A percentile compares a stretch with the other conserved stretches of the same genome.
Evolutionary conservation across 108 stramenopile genomes (phyloP).

Genomic region (Cafeteria roenbergensis): DNA sequence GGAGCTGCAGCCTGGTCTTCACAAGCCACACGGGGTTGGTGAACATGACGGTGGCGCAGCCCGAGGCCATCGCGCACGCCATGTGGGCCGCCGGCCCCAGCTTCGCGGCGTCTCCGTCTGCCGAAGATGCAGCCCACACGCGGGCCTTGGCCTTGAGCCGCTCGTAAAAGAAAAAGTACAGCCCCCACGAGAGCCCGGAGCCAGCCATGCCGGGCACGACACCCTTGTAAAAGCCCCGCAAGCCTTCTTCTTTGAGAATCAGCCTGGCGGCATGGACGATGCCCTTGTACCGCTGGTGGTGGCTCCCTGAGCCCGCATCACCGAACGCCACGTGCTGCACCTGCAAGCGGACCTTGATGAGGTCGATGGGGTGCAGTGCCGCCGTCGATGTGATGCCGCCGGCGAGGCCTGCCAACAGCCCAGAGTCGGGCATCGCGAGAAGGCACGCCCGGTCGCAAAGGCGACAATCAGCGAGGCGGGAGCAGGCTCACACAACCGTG

Average conservation of each 20-base stretch:
- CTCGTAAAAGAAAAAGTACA: conserved; percentile 93
- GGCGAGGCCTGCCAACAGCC: conserved; percentile 10
- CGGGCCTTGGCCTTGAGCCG: conserved; percentile 42
- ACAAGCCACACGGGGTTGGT: conserved; percentile 97
- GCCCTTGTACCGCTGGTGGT: background rate
- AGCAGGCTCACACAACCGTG: background rate
- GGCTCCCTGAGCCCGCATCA: too few relatives aligned
- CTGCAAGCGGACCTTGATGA: conserved; percentile 79
- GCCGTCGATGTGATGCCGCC: conserved; percentile 21
- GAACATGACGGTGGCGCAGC: conserved; percentile 71
- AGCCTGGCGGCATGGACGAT: conserved; percentile 27
- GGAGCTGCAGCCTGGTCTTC: conserved; percentile 88
- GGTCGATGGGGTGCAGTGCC: conserved; percentile 76
- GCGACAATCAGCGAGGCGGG: background rate
- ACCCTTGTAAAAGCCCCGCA: conserved; percentile 72
- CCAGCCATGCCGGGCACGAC: conserved; percentile 75
- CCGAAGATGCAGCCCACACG: background rate
- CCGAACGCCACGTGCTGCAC: conserved; percentile 67
- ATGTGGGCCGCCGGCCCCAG: conserved; percentile 30
- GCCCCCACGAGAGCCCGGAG: conserved; percentile 81
- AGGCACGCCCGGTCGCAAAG: too few relatives aligned
- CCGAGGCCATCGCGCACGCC: conserved; percentile 34
- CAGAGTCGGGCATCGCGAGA: too few relatives aligned
- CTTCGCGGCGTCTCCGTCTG: conserved; percentile 13
- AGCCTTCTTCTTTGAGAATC: conserved; percentile 59